Base-by-base conservation (phyloP, 2,329 filamentous ascomycete genomes). In the Septoria petroselini region DNA sequence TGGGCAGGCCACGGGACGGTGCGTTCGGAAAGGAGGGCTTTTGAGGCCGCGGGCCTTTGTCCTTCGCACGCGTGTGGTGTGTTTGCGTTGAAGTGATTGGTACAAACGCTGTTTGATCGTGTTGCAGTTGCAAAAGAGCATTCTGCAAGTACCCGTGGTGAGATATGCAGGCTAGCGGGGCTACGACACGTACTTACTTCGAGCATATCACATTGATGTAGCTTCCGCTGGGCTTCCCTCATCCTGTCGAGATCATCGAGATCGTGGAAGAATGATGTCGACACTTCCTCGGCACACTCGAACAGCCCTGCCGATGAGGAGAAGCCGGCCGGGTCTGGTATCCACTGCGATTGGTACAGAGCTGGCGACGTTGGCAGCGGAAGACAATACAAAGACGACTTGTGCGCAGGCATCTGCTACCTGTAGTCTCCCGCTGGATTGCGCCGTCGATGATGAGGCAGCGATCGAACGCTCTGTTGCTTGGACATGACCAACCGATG, bases 81-180 rank as follows among this genome's bases (percentile, higher is more conserved):
- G 23, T 34, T 14, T 42, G 41, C 37, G 27, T 21, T 50, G 48
- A 30, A 27, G 17, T 41, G 19, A 30, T 12, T 21, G 21, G 25
- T 42, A 44, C 17, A 5, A 38, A 46, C 6, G 42, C 33, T 34
- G 39, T 39, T 48, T 43, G 43, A 4, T 52, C 52, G 39, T 40
- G 34, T 25, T 39, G 54, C 51, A 57, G 43, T 30, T 49, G 40
- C 5, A 45, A 11, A 27, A 57, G 41, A n/a, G 54, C 54, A 23
- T 41, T 33, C 54, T 57, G 54, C 31, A 44, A 44, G 39, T 18
- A 49, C 25, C 25, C 49, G 30, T 42, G 23, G 50, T 54, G 48
- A 54, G 48, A 53, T 21, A 42, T 27, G 35, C 34, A 53, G 41
- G 35, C 23, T 40, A 43, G 31, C 29, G 52, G 41, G 51, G 31